Evolutionary conservation across 257 asterid genomes (phyloP).

Genomic region (Solanum rostratum): DNA sequence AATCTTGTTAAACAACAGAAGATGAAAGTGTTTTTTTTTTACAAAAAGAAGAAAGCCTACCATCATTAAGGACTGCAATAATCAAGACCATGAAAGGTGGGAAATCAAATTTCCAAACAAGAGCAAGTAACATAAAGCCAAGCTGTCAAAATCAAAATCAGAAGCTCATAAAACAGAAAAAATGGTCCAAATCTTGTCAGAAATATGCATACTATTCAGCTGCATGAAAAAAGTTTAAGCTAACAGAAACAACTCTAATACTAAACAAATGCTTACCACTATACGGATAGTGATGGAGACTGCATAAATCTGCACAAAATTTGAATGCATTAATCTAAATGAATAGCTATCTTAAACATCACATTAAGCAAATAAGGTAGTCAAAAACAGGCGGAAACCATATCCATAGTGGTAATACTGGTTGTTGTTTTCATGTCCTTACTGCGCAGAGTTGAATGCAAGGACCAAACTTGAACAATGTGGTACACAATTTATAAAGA

Average conservation of each 20-base stretch:
- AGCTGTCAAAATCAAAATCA: no score
- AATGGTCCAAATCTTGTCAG: neutral
- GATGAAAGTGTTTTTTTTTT: neutral
- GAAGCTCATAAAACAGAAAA: no score
- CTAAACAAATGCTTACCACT: conserved; percentile 46
- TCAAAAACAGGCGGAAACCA: neutral
- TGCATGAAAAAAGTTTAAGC: neutral
- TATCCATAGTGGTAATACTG: neutral
- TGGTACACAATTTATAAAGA: neutral
- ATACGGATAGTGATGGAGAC: conserved; percentile 59
- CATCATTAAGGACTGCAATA: conserved; percentile 72
- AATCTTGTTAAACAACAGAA: neutral
- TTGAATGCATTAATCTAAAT: neutral
- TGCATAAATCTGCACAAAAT: conserved; percentile 63
- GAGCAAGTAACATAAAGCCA: no score
- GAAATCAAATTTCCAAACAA: no score
- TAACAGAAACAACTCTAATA: neutral
- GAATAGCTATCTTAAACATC: neutral
- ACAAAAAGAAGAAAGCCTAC: conserved; percentile 16
- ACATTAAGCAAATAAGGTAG: neutral
- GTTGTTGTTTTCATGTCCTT: neutral
- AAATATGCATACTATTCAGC: neutral
- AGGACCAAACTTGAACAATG: neutral
- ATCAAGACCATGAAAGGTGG: no score
- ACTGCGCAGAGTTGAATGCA: neutral